Evolutionary conservation across 805 yeast genomes (phyloP), one percentile per base, ranked within the genome.

Genomic region (Starmerella roubikii): DNA sequence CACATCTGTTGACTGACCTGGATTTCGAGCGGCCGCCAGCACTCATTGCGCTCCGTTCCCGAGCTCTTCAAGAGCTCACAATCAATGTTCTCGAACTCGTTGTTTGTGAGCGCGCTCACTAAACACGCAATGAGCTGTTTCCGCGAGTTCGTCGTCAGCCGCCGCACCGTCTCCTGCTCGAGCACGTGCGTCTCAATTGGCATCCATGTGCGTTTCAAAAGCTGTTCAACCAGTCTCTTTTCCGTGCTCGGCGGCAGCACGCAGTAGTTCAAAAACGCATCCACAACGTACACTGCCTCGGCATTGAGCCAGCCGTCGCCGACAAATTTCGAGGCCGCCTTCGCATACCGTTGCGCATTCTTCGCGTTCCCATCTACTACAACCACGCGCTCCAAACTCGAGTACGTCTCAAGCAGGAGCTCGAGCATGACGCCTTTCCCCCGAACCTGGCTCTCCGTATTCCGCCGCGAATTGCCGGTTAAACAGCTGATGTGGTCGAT

Each of bases 401-500:
- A 21, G 27, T 45, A 51, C 12, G 38, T 34, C 17, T 33, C 43
- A 39, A 49, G 39, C 11, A 51, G 43, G 28, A 40, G 40, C 21
- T 35, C 38, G 10, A 51, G 39, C 32, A 50, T 37, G 6, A n/a
- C 20, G n/a, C 27, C 28, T 28, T 41, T 45, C 18, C 39, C 31
- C 7, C n/a, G 21, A 5, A 18, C 28, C 29, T 41, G 42, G 18
- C 37, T 29, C 11, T 29, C 20, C 19, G 36, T n/a, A 15, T 42
- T 39, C 37, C 31, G 16, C 3, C 21, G 11, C 17, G 13, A 29
- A 3, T 34, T 37, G 10, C 35, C 30, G 5, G 30, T 17, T 25
- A 44, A 32, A 32, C 51, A 51, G 6, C 47, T 45, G 24, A 35
- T 32, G 34, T 48, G 43, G 30, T 45, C 48, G 10, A 40, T 27